Evolutionary conservation across 2,329 filamentous ascomycete genomes (phyloP), one percentile per base, ranked within the genome.

Genomic region (Aspergillus versicolor): DNA sequence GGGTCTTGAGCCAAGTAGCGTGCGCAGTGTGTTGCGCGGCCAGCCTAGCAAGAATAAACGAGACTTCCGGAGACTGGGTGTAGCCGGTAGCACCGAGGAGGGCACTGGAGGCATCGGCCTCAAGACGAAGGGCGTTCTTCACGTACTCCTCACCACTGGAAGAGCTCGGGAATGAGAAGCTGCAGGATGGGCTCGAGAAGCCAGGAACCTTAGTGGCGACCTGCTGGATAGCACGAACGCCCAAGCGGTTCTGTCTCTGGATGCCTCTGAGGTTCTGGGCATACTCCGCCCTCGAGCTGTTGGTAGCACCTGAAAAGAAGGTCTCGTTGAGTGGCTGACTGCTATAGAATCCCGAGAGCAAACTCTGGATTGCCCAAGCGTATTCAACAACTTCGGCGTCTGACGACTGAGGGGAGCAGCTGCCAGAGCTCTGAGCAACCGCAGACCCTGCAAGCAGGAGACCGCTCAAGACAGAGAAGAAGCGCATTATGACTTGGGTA

Each of bases 31-130:
- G 68, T 58, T 67, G 56, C 37, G 67, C 65, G 12, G 67, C 68
- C 44, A 71, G 56, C 34, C 69, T 65, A 12, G 69, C 62, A 40
- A 70, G 37, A 11, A 71, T 59, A 63, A 71, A 70, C 5, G 69
- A 58, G 17, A 70, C 65, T 61, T 71, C 65, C 15, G 68, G 69
- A 1, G 68, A 60, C 37, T 68, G 58, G 27, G 68, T 67, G 54
- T 65, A 71, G 12, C 63, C 68, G 8, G 67, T 60, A 5, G 65
- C 63, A 13, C 66, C 68, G 47, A 70, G 65, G 44, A 67, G 63
- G 27, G 66, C 69, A 21, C 65, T 66, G 19, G 58, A 46, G 32
- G 64, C 59, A 19, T 53, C 63, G 9, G 52, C 41, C 52, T 70
- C 67, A 13, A 70, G 53, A 19, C 58, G 40, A 41, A 63, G 59